Conservation (phyloP, 257 asterid species). For the Nicotiana sylvestris region DNA sequence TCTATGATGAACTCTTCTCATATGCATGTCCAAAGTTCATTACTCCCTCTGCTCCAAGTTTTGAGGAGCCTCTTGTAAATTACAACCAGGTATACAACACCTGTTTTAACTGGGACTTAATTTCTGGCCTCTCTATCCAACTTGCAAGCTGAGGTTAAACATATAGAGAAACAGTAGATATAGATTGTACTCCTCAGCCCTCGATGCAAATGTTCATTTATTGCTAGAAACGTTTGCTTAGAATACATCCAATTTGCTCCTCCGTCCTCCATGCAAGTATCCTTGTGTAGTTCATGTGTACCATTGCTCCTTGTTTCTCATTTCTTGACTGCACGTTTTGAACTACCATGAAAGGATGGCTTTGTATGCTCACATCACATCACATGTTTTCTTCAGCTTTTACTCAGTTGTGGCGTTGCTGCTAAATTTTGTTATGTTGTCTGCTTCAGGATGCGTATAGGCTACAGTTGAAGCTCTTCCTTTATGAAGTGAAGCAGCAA, state of each 20-base stretch:
- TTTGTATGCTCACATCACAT: neutral
- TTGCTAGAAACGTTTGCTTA: neutral
- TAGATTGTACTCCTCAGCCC: neutral
- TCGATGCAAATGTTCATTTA: neutral
- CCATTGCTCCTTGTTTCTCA: neutral
- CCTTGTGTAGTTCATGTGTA: neutral
- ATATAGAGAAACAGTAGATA: neutral
- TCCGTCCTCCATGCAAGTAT: neutral
- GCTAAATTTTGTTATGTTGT: neutral
- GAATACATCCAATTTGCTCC: neutral
- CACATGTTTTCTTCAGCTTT: neutral
- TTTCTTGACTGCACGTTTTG: neutral
- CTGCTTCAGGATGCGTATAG: slow-evolving; percentile 77
- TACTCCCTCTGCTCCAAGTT: slow-evolving; percentile 94
- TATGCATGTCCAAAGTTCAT: slow-evolving; percentile 98
- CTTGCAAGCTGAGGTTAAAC: neutral
- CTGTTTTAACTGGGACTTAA: neutral
- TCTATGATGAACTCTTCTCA: slow-evolving; percentile 94
- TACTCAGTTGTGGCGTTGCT: neutral
- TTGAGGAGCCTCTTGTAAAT: slow-evolving; percentile 93
- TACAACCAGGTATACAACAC: slow-evolving; percentile 75
- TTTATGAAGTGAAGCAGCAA: slow-evolving; percentile 93
- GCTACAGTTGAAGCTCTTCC: slow-evolving; percentile 78
- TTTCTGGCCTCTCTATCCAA: neutral
- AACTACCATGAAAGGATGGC: neutral